Evolutionary conservation across 2,329 filamentous ascomycete species (phyloP), one percentile per base, ranked within the genome.

Genomic region (Phoma sp.): DNA sequence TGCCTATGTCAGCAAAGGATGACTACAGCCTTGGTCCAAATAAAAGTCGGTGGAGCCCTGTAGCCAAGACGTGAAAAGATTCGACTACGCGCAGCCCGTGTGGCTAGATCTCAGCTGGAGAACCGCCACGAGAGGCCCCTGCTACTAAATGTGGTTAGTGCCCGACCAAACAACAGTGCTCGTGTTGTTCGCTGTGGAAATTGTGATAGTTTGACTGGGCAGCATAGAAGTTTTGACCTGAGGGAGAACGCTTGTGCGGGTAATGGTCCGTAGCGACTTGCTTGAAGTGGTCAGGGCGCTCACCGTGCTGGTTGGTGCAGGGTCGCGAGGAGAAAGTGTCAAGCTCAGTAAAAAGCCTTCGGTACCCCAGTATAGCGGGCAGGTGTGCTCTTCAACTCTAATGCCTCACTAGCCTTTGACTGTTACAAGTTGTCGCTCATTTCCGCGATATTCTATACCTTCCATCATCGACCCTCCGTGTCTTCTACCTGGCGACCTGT

Each of bases 91-190:
- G 37, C 13, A 25, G 25, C 30, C 43, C 44, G 39, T 33, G 44
- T 48, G 44, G 44, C 52, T 50, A 55, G 46, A 42, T 27, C 27
- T 38, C 47, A 52, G 53, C 53, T 56, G 52, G 43, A 55, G 42
- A 47, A 50, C 47, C 52, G 52, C 52, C 47, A 55, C 42, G 25
- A 50, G 39, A 41, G 37, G 13, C 13, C 11, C 14, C 11, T 47
- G 37, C 47, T 56, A 52, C 53, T 13, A 35, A 13, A 39, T 56
- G 8, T 5, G 43, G 53, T 47, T 56, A 56, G 53, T 7, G 18
- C 14, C 37, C 47, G 47, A 29, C 42, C 27, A 27, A 44, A 39
- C 11, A 10, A 23, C 38, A 38, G 23, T 43, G 13, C 43, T 37
- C 38, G 14, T 30, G 33, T 37, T 32, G 44, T 47, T 29, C 25